A percentile compares a stretch with the other conserved stretches of the same genome.
Evolutionary conservation across 75 land plant genomes (phyloP).

Genomic region (Larix kaempferi): DNA sequence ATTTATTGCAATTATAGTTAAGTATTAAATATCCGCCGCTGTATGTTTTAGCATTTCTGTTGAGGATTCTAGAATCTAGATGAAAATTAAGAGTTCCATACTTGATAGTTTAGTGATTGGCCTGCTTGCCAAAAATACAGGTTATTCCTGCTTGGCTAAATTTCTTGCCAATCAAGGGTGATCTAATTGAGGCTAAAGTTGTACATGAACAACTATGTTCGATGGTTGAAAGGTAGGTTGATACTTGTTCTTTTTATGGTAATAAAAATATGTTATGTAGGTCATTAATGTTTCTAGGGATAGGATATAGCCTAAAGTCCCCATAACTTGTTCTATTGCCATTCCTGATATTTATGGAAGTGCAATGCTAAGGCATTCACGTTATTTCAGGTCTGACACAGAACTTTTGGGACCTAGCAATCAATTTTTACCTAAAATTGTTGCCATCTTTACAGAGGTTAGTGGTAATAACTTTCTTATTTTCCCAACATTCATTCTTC

Average conservation of each 20-base stretch:
- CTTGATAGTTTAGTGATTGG: background rate
- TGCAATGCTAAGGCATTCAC: too few species aligned
- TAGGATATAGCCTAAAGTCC: background rate
- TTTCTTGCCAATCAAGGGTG: constrained; percentile 35
- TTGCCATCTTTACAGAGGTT: constrained; percentile 48
- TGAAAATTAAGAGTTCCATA: background rate
- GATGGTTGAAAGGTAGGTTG: constrained; percentile 39
- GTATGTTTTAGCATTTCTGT: background rate
- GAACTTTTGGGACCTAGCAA: constrained; percentile 39
- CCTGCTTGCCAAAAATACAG: constrained; percentile 9
- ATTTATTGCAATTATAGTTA: background rate
- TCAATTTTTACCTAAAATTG: constrained; percentile 40
- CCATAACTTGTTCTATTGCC: background rate
- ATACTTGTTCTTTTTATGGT: background rate
- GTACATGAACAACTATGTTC: constrained; percentile 50
- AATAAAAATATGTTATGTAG: background rate
- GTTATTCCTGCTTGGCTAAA: constrained; percentile 48
- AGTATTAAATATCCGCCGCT: background rate
- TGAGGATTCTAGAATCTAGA: background rate
- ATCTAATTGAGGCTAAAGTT: constrained; percentile 43
- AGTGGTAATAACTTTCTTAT: background rate
- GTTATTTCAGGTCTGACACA: constrained; percentile 31
- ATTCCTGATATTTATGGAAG: background rate
- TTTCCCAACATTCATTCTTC: too few species aligned
- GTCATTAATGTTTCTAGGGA: too few species aligned